Evolutionary conservation across 2,329 filamentous ascomycete species (phyloP).

Genomic region (Apiospora saccharicola): DNA sequence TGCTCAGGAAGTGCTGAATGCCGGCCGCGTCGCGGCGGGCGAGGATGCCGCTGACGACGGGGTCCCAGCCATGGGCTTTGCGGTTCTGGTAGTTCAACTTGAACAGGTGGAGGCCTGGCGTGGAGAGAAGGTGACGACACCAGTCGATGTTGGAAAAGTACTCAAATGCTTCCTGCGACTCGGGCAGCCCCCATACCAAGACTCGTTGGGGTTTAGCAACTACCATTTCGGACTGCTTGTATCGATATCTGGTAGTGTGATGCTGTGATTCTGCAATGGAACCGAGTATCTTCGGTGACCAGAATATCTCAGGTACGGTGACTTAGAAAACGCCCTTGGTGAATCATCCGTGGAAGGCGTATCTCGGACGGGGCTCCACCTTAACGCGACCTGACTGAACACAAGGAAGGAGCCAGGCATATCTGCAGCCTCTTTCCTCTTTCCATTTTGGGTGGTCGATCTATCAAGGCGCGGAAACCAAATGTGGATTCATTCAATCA

Average conservation of each 20-base stretch:
- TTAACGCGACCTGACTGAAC: neutral
- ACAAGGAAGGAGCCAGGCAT: neutral
- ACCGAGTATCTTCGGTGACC: neutral
- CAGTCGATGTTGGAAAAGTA: neutral
- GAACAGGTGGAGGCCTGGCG: neutral
- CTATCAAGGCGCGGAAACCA: neutral
- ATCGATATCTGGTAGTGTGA: neutral
- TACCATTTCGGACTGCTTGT: neutral
- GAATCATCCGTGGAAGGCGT: too few relatives aligned
- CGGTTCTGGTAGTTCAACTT: neutral
- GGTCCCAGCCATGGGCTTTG: slow-evolving; percentile 16
- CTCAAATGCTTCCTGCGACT: neutral
- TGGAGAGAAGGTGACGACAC: neutral
- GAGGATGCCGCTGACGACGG: slow-evolving; percentile 11
- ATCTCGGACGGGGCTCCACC: neutral
- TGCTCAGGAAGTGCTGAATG: slow-evolving; percentile 11
- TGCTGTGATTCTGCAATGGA: neutral
- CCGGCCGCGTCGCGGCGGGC: neutral
- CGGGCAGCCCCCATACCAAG: neutral
- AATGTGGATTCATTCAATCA: neutral
- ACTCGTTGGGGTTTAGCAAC: neutral
- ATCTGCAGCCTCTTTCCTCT: neutral
- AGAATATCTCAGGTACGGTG: neutral
- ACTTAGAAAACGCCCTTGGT: too few relatives aligned
- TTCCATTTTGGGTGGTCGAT: neutral